Evolutionary conservation across 768 basidiomycete genomes (phyloP), one percentile per base, ranked within the genome.

Genomic region (Kwoniella heveanensis): DNA sequence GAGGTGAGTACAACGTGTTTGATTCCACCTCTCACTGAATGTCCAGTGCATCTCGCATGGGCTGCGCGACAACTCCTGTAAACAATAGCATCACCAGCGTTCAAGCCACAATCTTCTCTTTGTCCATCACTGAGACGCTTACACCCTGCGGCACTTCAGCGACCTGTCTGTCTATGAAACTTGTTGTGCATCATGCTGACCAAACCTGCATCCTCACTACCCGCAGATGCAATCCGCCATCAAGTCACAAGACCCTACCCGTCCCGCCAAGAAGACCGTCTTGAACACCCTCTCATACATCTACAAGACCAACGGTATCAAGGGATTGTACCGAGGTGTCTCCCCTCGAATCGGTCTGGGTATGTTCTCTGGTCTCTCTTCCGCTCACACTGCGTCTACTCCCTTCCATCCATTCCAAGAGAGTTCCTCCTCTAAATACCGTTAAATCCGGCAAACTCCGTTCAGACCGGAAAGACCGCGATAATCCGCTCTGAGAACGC

Each of bases 201-300:
- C 9, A 25, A 4, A 4, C 52, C 13, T 29, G 17, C 4, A 30
- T 7, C 27, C 52, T 50, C 65, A 64, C 17, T 22, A 5, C 48
- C 25, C 13, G 32, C 67, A 96, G 91, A 98, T 99, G 96, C 96
- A 99, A 86, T 95, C 92, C 54, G 97, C 98, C 90, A 88, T 91
- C 25, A 98, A 98, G 57, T 77, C 85, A n/a, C 78, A 80, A 36
- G 86, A 85, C 73, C 84, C 85, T 22, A 91, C 91, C 77, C 88
- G 93, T 51, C 93, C 94, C 0, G 90, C 87, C 47, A 98, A 78
- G 80, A 84, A 91, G 57, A 98, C 93, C 2, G 91, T 98, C 58
- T 61, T 91, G 72, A 95, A 90, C 82, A 98, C 94, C 0, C 82
- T 98, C 60, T 83, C 81, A n/a, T 97, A 92, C 82, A 90, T 99